Percentiles rank a stretch among this genome's conserved stretches.
These are phyloP conservation scores for Vigna radiata DNA, from an alignment of 306 rosid genomes.

Conservation along the genomic window DNA sequence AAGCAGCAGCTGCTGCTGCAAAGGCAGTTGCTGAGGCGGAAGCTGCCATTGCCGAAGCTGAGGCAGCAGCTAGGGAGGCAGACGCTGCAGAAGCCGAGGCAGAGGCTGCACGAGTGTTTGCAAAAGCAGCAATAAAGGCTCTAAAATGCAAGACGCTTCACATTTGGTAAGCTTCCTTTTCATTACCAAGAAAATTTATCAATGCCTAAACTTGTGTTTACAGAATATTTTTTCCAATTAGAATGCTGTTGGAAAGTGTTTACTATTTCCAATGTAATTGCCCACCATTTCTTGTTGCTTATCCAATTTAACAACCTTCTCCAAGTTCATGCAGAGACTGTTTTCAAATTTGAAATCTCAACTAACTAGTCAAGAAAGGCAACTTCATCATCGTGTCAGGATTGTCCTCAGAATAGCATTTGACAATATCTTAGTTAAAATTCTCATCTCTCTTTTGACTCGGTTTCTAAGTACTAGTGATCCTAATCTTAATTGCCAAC, in stretches of 20 bases:
- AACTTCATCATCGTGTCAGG: background rate
- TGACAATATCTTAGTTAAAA: background rate
- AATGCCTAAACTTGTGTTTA: background rate
- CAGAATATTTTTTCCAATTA: background rate
- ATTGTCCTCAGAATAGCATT: background rate
- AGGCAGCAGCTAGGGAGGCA: constrained; percentile 89
- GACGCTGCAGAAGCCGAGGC: constrained; percentile 95
- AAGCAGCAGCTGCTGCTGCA: constrained; percentile 87
- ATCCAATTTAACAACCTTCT: background rate
- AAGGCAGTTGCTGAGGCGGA: constrained; percentile 96
- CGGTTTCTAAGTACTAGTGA: constrained; percentile 9
- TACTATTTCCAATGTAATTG: background rate
- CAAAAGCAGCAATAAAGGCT: constrained; percentile 86
- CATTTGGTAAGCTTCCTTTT: constrained; percentile 53
- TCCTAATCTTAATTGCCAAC: background rate
- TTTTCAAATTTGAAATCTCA: too few relatives aligned
- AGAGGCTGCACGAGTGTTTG: constrained; percentile 89
- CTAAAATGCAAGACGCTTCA: constrained; percentile 70
- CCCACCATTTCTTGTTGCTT: background rate
- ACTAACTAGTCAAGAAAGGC: background rate
- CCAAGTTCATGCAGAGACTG: background rate
- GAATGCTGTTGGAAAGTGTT: constrained; percentile 3
- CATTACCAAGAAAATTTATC: constrained; percentile 15
- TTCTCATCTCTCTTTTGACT: background rate
- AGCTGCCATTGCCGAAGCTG: constrained; percentile 86